Conservation (phyloP, 208 protist genomes). For the Wallacemonas sp. region DNA sequence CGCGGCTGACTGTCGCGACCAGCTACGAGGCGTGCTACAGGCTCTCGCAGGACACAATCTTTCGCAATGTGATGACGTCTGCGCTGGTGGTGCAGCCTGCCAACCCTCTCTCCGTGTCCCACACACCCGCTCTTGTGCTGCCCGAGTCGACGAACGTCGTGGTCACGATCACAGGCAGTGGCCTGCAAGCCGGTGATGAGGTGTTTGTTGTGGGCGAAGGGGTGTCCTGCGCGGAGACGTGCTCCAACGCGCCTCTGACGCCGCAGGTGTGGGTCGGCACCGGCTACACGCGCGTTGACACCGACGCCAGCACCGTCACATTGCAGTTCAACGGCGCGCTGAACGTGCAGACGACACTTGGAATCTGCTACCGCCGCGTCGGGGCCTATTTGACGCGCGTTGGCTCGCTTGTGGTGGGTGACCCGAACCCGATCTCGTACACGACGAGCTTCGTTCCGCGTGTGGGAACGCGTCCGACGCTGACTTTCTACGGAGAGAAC, state of each 20-base stretch:
- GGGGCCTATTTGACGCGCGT: conserved; percentile 55
- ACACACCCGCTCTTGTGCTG: conserved; percentile 53
- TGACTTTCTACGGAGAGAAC: conserved; percentile 67
- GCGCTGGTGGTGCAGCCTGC: conserved; percentile 28
- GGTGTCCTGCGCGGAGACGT: conserved; percentile 73
- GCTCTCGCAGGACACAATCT: conserved; percentile 44
- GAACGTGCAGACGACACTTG: conserved; percentile 39
- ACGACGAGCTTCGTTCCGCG: conserved; percentile 69
- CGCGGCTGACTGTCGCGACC: conserved; percentile 20
- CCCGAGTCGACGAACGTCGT: conserved; percentile 36
- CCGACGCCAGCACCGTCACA: conserved; percentile 42
- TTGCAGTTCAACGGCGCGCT: conserved; percentile 44
- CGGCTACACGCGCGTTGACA: conserved; percentile 40
- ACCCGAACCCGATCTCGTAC: conserved; percentile 73
- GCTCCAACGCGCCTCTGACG: conserved; percentile 38
- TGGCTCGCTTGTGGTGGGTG: conserved; percentile 45
- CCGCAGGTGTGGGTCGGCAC: conserved; percentile 42
- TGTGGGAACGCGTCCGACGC: conserved; percentile 68
- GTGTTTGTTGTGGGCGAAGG: conserved; percentile 56
- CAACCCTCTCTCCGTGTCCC: conserved; percentile 48
- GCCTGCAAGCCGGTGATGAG: conserved; percentile 43
- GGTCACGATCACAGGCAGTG: conserved; percentile 58
- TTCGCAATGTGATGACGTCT: conserved; percentile 34
- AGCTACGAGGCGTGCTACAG: conserved; percentile 73
- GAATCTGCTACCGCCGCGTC: conserved; percentile 81